Percentiles rank a stretch among this genome's conserved stretches.
These are phyloP conservation scores for Penicillium lagena DNA, from an alignment of 495 filamentous ascomycete genomes.

Conservation along the genomic window DNA sequence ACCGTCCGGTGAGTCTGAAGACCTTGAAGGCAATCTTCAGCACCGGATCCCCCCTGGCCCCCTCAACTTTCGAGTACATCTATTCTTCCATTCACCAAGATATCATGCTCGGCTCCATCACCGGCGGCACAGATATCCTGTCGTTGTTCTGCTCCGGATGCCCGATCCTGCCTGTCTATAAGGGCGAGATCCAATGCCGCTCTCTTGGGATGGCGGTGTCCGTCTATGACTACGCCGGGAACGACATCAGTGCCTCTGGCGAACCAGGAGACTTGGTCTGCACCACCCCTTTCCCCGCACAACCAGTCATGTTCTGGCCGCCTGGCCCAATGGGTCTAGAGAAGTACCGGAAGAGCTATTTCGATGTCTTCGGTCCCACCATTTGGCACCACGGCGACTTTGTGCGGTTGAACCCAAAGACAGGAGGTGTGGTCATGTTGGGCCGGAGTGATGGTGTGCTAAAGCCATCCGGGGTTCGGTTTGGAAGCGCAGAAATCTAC, in stretches of 20 bases:
- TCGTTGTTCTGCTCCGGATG: conserved; percentile 86
- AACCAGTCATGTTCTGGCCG: conserved; percentile 81
- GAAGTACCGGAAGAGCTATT: conserved; percentile 79
- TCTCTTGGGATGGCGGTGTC: conserved; percentile 87
- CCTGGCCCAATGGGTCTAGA: conserved; percentile 56
- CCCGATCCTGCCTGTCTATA: conserved; percentile 77
- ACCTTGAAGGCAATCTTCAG: conserved; percentile 75
- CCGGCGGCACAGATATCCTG: conserved; percentile 88
- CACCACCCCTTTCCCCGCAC: conserved; percentile 77
- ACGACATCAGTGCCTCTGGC: conserved; percentile 45
- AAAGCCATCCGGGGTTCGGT: conserved; percentile 81
- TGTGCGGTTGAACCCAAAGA: conserved; percentile 64
- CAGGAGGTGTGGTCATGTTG: conserved; percentile 77
- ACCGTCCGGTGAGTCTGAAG: conserved; percentile 46
- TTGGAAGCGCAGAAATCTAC: conserved; percentile 89
- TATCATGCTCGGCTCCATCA: conserved; percentile 78
- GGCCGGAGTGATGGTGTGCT: conserved; percentile 86
- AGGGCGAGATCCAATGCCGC: conserved; percentile 84
- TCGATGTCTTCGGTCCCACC: conserved; percentile 63
- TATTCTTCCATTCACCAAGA: conserved; percentile 70
- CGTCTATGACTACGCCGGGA: conserved; percentile 60
- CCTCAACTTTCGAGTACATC: conserved; percentile 86
- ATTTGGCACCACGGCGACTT: conserved; percentile 98
- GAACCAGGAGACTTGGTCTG: conserved; percentile 90
- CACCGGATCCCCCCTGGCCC: conserved; percentile 85